Percentiles rank a stretch among this genome's conserved stretches.
Evolutionary conservation across 75 land plant genomes (phyloP).

Genomic region (Picea glauca): DNA sequence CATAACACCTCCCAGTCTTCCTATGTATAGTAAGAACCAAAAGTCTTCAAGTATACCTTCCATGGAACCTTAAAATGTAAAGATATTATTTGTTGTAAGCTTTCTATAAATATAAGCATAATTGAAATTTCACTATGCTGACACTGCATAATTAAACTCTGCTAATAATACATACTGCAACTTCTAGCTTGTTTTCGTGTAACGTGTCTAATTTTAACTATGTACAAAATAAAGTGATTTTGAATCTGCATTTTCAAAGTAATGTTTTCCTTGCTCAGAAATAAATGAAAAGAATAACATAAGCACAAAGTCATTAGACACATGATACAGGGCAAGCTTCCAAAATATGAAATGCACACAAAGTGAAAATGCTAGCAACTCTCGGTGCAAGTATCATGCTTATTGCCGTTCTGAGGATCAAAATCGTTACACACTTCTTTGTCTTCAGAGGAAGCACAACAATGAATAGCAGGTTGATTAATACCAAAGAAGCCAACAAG

Average conservation of each 20-base stretch:
- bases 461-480: conserved; percentile 54
- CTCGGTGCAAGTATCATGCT: conserved; percentile 2
- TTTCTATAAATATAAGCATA: not conserved
- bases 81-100: not conserved
- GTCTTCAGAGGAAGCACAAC: conserved; percentile 8
- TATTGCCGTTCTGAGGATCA: conserved; percentile 5
- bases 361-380: not conserved
- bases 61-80: not conserved
- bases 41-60: not conserved
- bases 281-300: not conserved
- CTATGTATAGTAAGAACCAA: not conserved
- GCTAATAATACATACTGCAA: not conserved
- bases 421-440: not conserved
- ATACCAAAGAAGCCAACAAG: conserved; percentile 87
- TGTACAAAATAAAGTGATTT: not conserved
- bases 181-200: not conserved
- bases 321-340: not conserved
- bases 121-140: not conserved
- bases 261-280: not conserved
- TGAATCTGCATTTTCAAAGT: not conserved
- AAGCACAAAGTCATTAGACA: not conserved
- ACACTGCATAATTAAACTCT: too few relatives aligned
- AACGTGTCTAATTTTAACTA: not conserved
- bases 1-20: not conserved
- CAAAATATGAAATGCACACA: not conserved